phyloP scores from a whole-genome alignment of 1,284 basidiomycete species.

The Fomitopsis betulina region DNA sequence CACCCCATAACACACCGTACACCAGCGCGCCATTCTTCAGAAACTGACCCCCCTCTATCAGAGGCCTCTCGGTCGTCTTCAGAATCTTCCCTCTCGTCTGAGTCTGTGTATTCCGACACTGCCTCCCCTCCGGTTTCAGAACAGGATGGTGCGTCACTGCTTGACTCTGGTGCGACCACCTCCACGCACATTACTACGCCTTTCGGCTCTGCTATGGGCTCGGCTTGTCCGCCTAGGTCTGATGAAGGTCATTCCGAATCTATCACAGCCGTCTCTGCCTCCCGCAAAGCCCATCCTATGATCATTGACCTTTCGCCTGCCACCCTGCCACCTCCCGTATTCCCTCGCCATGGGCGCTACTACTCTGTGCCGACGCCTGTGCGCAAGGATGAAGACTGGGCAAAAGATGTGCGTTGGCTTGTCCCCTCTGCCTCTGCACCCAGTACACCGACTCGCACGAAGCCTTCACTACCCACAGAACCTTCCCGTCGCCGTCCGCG shows the following conservation, averaged over 20 bases:
- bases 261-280: constrained; percentile 23
- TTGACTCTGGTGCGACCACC: constrained; percentile 24
- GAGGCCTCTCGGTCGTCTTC: constrained; percentile 20
- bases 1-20: constrained; percentile 10
- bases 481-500: constrained; percentile 16
- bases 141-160: constrained; percentile 15
- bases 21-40: constrained; percentile 9
- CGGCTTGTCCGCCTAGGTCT: neutral
- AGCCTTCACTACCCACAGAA: neutral
- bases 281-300: constrained; percentile 11
- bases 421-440: constrained; percentile 33
- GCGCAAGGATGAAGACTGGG: constrained; percentile 51
- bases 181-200: constrained; percentile 26
- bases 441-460: constrained; percentile 12
- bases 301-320: constrained; percentile 11
- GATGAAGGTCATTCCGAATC: constrained; percentile 13
- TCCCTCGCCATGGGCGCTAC: constrained; percentile 6
- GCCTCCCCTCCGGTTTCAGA: constrained; percentile 34
- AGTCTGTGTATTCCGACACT: constrained; percentile 25
- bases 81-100: constrained; percentile 28
- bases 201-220: constrained; percentile 18
- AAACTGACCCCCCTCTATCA: neutral
- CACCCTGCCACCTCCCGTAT: constrained; percentile 11
- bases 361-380: neutral
- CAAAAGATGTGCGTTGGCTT: constrained; percentile 62